Evolutionary conservation across 2,329 filamentous ascomycete genomes (phyloP).

Genomic region (Cyclaneusma minus): DNA sequence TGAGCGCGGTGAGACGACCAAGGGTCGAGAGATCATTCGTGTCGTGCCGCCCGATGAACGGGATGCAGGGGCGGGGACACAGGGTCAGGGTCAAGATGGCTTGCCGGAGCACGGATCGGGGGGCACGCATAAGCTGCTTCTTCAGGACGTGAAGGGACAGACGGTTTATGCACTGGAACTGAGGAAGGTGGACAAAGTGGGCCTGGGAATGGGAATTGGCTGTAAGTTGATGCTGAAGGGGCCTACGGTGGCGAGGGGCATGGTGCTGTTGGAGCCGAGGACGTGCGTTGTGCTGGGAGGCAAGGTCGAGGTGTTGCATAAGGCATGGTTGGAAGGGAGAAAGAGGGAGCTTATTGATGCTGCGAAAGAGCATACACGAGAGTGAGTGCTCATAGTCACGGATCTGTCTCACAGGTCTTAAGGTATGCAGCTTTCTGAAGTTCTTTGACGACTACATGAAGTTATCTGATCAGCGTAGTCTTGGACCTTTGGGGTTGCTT

Average conservation of each 20-base stretch:
- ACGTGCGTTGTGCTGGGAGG: conserved; percentile 67
- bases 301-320: conserved; percentile 69
- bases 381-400: too few relatives aligned
- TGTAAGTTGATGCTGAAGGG: conserved; percentile 62
- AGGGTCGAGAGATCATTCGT: conserved; percentile 70
- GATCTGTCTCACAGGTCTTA: too few relatives aligned
- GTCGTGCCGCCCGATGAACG: conserved; percentile 41
- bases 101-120: conserved; percentile 13
- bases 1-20: conserved; percentile 56
- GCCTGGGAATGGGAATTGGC: conserved; percentile 57
- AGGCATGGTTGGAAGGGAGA: conserved; percentile 56
- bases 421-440: too few relatives aligned
- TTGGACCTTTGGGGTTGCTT: too few relatives aligned
- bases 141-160: conserved; percentile 65
- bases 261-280: conserved; percentile 59
- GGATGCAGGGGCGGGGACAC: conserved; percentile 19
- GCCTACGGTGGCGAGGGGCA: conserved; percentile 57
- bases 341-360: conserved; percentile 52
- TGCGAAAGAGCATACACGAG: too few relatives aligned
- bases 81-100: conserved; percentile 5
- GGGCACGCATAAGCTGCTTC: conserved; percentile 59
- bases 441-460: too few relatives aligned
- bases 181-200: conserved; percentile 46
- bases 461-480: too few relatives aligned
- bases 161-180: conserved; percentile 63